Conservation (phyloP, 2,329 filamentous ascomycete genomes). For the Fusarium pseudonygamai region DNA sequence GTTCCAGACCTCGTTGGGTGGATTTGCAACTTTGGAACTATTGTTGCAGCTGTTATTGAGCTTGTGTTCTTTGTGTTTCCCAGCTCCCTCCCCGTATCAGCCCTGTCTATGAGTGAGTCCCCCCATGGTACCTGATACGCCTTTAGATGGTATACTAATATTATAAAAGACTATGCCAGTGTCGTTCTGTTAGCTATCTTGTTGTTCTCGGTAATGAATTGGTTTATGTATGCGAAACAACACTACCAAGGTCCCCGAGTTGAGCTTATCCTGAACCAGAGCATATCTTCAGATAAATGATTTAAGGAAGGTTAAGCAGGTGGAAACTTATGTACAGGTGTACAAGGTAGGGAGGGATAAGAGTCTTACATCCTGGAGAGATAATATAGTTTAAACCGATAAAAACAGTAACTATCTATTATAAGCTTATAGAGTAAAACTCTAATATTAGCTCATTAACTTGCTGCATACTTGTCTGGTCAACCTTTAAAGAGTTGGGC, state of each 20-base stretch:
- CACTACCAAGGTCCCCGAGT: neutral
- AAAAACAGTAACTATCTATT: no score
- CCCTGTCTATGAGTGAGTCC: neutral
- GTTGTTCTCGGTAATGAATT: neutral
- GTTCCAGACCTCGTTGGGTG: rapidly evolving
- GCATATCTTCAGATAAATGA: rapidly evolving
- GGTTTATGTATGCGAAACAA: neutral
- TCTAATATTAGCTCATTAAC: no score
- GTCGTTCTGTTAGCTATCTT: neutral
- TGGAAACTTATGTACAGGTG: no score
- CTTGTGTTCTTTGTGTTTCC: neutral
- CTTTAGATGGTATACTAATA: rapidly evolving
- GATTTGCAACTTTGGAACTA: neutral
- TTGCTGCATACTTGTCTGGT: no score
- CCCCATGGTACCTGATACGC: rapidly evolving
- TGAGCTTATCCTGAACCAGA: neutral
- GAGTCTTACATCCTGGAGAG: no score
- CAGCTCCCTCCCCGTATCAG: neutral
- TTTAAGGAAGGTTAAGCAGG: neutral
- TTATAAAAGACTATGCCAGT: neutral
- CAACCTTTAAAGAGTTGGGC: no score
- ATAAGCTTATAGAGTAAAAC: no score
- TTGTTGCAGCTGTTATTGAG: neutral
- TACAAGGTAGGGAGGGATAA: no score
- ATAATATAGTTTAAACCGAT: no score